Evolutionary conservation across 1,284 basidiomycete genomes (phyloP).

Genomic region (Lentinula novae-zelandiae): DNA sequence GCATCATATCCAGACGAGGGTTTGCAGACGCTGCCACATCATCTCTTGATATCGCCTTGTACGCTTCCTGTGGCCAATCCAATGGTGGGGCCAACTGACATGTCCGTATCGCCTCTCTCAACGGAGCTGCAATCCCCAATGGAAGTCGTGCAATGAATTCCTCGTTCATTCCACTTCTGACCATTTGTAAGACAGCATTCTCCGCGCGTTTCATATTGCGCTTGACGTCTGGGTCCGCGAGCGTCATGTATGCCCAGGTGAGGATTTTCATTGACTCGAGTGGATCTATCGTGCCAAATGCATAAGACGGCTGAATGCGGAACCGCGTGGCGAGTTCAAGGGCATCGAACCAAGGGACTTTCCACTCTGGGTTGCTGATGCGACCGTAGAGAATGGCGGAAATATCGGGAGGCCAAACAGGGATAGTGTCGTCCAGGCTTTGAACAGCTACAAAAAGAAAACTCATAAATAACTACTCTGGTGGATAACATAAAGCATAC

Average conservation of each 20-base stretch:
- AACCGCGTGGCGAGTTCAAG: conserved; percentile 47
- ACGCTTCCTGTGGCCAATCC: conserved; percentile 70
- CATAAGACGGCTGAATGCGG: conserved; percentile 51
- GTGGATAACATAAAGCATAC: conserved; percentile 32
- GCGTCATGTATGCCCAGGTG: conserved; percentile 49
- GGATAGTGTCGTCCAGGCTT: conserved; percentile 59
- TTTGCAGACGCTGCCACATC: conserved; percentile 70
- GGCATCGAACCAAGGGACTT: conserved; percentile 49
- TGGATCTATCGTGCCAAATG: conserved; percentile 58
- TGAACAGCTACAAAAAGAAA: conserved; percentile 31
- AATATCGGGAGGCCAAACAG: conserved; percentile 68
- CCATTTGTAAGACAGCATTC: conserved; percentile 58
- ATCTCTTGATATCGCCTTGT: conserved; percentile 72
- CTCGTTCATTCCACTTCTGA: conserved; percentile 44
- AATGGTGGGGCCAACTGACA: conserved; percentile 76
- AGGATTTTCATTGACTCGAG: conserved; percentile 47
- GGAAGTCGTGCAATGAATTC: conserved; percentile 57
- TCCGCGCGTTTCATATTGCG: conserved; percentile 62
- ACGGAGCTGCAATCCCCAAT: conserved; percentile 72
- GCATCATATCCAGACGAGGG: conserved; percentile 36
- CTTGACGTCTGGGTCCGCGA: conserved; percentile 47
- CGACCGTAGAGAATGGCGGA: conserved; percentile 60
- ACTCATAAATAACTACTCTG: background rate
- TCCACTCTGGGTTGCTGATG: conserved; percentile 66
- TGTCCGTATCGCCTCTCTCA: conserved; percentile 79